These are phyloP conservation scores for Claviceps sp. DNA, from an alignment of 2,329 filamentous ascomycete species.

Conservation along the genomic window DNA sequence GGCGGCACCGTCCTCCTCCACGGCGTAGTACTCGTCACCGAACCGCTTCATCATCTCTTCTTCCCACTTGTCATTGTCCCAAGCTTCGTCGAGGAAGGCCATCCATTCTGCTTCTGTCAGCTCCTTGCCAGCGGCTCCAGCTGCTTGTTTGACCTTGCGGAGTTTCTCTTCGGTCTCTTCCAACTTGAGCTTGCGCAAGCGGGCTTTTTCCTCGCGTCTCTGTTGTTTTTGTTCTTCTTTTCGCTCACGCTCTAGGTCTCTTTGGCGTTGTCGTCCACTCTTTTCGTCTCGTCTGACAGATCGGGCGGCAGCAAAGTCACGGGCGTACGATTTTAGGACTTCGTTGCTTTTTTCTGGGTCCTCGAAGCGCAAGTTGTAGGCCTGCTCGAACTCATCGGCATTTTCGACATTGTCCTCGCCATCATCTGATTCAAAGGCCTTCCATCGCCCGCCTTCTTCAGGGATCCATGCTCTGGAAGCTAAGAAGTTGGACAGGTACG, in stretches of 20 bases:
- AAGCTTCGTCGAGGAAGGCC: conserved; percentile 72
- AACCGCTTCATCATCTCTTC: conserved; percentile 79
- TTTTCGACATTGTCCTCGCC: conserved; percentile 61
- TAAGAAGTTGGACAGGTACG: conserved; percentile 91
- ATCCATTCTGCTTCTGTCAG: conserved; percentile 69
- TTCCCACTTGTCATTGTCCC: conserved; percentile 85
- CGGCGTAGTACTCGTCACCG: conserved; percentile 79
- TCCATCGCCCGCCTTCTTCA: conserved; percentile 49
- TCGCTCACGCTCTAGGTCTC: conserved; percentile 63
- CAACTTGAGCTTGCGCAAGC: conserved; percentile 74
- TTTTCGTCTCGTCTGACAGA: conserved; percentile 78
- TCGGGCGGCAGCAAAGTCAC: conserved; percentile 68
- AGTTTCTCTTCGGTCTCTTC: conserved; percentile 85
- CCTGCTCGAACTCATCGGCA: conserved; percentile 79
- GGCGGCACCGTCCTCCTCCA: conserved; percentile 38
- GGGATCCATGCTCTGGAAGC: conserved; percentile 81
- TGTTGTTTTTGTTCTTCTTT: conserved; percentile 68
- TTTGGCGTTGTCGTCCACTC: conserved; percentile 60
- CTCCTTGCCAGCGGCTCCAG: conserved; percentile 57
- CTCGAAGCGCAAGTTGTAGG: conserved; percentile 94
- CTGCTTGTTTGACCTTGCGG: conserved; percentile 76
- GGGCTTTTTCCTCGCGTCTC: conserved; percentile 66
- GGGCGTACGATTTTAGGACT: conserved; percentile 73
- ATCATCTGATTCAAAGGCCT: conserved; percentile 86
- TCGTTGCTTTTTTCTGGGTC: conserved; percentile 82